Conservation (phyloP, 208 protist genomes). For the Porcisia hertigi region DNA sequence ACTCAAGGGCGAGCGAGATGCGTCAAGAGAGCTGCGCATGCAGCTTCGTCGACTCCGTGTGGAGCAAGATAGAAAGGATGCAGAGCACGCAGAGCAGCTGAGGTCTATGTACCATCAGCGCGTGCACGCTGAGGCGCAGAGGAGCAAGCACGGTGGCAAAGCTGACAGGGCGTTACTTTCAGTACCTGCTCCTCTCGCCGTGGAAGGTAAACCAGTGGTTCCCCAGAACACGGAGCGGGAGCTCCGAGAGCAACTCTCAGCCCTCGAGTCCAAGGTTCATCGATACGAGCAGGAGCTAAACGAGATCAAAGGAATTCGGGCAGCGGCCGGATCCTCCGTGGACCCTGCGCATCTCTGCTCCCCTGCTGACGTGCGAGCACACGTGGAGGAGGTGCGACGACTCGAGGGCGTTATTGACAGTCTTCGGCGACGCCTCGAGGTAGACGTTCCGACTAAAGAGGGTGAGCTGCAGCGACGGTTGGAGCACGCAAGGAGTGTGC, state of each 20-base stretch:
- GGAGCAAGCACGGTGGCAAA: conserved; percentile 16
- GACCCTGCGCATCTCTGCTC: conserved; percentile 15
- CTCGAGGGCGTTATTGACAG: conserved; percentile 67
- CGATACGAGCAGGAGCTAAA: conserved; percentile 45
- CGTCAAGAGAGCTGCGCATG: conserved; percentile 37
- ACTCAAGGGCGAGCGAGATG: conserved; percentile 56
- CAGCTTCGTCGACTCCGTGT: conserved; percentile 45
- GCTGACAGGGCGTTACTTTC: not conserved
- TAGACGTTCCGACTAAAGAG: conserved; percentile 46
- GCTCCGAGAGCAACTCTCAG: conserved; percentile 39
- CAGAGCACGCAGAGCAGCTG: conserved; percentile 37
- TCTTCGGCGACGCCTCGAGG: conserved; percentile 55
- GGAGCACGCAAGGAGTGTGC: conserved; percentile 17
- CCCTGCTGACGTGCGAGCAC: conserved; percentile 31
- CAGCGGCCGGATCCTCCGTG: not conserved
- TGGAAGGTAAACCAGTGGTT: not conserved
- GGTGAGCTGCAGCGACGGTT: conserved; percentile 45
- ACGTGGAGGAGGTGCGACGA: conserved; percentile 48
- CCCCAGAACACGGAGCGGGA: conserved; percentile 5
- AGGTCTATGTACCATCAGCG: conserved; percentile 19
- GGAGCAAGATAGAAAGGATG: conserved; percentile 37
- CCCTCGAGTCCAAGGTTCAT: conserved; percentile 33
- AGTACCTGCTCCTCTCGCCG: not conserved
- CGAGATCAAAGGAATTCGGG: conserved; percentile 24
- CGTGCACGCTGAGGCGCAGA: conserved; percentile 19